Evolutionary conservation across 176 grass and related monocot genomes (phyloP).

Genomic region (Musa acuminata): DNA sequence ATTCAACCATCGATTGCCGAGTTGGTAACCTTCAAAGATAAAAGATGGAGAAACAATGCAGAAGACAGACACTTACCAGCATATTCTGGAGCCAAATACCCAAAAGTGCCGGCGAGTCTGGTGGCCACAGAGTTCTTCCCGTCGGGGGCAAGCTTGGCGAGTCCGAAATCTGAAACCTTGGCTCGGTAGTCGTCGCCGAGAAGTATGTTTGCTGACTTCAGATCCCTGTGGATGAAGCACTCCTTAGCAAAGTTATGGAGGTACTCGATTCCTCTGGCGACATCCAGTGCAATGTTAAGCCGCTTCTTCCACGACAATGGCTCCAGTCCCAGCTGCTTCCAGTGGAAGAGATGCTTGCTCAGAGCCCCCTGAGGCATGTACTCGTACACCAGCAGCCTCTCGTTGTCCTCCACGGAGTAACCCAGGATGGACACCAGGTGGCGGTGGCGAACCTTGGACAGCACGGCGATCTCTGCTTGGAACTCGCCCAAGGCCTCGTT

Average conservation of each 20-base stretch:
- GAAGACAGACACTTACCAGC: constrained; percentile 38
- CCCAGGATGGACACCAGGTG: constrained; percentile 84
- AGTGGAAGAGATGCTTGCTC: constrained; percentile 78
- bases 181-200: constrained; percentile 75
- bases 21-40: background rate
- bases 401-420: constrained; percentile 53
- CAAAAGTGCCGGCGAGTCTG: constrained; percentile 87
- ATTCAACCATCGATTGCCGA: background rate
- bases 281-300: constrained; percentile 83
- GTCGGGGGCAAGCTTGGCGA: constrained; percentile 72
- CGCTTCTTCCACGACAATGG: constrained; percentile 87
- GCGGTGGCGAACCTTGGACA: constrained; percentile 85
- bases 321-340: constrained; percentile 45
- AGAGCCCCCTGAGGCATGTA: constrained; percentile 91
- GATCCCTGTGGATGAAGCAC: constrained; percentile 91
- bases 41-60: background rate
- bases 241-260: constrained; percentile 79
- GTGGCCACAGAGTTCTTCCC: constrained; percentile 85
- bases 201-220: constrained; percentile 85
- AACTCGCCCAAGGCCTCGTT: constrained; percentile 84
- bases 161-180: constrained; percentile 85
- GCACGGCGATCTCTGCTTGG: constrained; percentile 76
- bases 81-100: constrained; percentile 96
- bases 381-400: constrained; percentile 89
- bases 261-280: constrained; percentile 90